Conservation (phyloP, 2,329 filamentous ascomycete species). For the Colletotrichum higginsianum region DNA sequence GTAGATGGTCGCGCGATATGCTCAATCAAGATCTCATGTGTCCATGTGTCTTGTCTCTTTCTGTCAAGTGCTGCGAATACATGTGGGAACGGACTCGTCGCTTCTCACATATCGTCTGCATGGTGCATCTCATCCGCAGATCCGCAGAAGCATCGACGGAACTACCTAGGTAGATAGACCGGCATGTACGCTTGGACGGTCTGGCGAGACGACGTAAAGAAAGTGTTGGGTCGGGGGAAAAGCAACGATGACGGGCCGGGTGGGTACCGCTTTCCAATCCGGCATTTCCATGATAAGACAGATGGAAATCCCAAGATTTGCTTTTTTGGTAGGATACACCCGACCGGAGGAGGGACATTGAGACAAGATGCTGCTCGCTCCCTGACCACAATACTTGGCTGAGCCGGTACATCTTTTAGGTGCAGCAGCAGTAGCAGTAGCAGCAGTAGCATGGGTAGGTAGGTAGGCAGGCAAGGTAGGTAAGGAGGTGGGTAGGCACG, state of each 20-base stretch:
- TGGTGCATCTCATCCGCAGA: slow-evolving; percentile 20
- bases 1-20: slow-evolving; percentile 9
- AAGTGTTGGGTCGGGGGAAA: slow-evolving; percentile 30
- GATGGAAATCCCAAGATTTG: neutral
- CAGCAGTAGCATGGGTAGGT: too few relatives aligned
- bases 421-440: too few relatives aligned
- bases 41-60: too few relatives aligned
- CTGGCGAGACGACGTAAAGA: slow-evolving; percentile 21
- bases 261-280: neutral
- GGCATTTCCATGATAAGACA: too few relatives aligned
- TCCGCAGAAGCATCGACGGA: too few relatives aligned
- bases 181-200: slow-evolving; percentile 34
- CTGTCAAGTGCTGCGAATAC: neutral
- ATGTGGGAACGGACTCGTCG: neutral
- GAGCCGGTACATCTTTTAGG: neutral
- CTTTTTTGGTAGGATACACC: neutral
- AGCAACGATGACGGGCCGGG: slow-evolving; percentile 20
- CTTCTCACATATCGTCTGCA: slow-evolving; percentile 14
- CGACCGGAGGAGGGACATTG: too few relatives aligned
- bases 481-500: neutral
- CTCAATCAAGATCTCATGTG: slow-evolving; percentile 1
- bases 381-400: neutral
- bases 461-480: too few relatives aligned
- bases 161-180: slow-evolving; percentile 11
- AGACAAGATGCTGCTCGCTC: neutral